These are phyloP conservation scores for Sporothrix pallida DNA, from an alignment of 2,329 filamentous ascomycete genomes.

Conservation along the genomic window DNA sequence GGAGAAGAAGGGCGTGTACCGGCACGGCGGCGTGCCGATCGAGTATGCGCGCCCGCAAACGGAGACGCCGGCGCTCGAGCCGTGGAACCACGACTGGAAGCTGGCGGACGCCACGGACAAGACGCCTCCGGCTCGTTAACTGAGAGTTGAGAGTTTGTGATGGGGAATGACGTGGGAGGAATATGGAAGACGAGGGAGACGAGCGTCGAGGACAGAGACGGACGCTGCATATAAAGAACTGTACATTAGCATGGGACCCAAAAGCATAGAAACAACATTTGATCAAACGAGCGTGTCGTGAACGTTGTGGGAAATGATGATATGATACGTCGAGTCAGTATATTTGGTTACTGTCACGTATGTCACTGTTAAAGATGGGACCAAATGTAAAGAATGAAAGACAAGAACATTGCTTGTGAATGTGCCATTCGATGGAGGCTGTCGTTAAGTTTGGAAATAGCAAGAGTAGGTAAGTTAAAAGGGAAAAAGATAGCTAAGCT, in stretches of 20 bases:
- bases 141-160: not conserved
- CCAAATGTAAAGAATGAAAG: not conserved
- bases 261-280: conserved; percentile 11
- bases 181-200: too few species aligned
- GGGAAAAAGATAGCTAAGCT: too few species aligned
- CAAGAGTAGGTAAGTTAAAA: not conserved
- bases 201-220: not conserved
- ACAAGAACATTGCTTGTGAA: conserved; percentile 8
- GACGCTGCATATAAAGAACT: not conserved
- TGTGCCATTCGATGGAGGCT: conserved; percentile 8
- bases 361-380: not conserved
- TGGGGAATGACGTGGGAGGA: not conserved
- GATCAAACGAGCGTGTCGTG: not conserved
- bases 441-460: not conserved
- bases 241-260: conserved; percentile 10
- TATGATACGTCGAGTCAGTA: too few species aligned
- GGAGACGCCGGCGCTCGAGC: conserved; percentile 75
- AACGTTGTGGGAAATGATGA: not conserved
- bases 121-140: not conserved
- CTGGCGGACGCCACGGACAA: conserved; percentile 46
- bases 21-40: conserved; percentile 76
- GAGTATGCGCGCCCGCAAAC: conserved; percentile 88
- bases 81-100: conserved; percentile 97
- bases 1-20: conserved; percentile 86
- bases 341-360: too few species aligned